Conservation (phyloP, 2,329 filamentous ascomycete genomes). For the Balansia obtecta region DNA sequence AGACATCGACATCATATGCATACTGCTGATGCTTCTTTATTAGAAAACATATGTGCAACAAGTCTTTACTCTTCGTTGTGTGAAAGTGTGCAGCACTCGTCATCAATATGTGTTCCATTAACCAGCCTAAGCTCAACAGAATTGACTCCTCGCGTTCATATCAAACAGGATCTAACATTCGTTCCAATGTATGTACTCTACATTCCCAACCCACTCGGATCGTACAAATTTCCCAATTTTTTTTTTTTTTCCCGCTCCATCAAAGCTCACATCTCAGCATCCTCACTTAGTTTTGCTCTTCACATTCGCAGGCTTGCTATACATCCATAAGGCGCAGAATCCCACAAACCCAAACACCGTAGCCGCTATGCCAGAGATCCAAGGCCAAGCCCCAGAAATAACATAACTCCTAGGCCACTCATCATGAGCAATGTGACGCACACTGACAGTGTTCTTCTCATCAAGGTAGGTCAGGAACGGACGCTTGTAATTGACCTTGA, state of each 20-base stretch:
- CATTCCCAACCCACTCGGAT: background rate
- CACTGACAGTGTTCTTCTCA: slow-evolving; percentile 89
- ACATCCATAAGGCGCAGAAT: slow-evolving; percentile 86
- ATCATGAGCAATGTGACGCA: slow-evolving; percentile 93
- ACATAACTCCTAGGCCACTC: slow-evolving; percentile 87
- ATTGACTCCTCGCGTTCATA: background rate
- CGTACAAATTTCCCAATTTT: background rate
- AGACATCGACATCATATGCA: no score
- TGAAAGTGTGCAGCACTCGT: no score
- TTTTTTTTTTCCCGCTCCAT: background rate
- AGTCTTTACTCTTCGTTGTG: no score
- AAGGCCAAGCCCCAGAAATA: slow-evolving; percentile 88
- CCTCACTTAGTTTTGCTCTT: slow-evolving; percentile 20
- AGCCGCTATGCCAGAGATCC: slow-evolving; percentile 77
- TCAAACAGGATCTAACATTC: background rate
- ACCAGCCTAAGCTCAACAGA: background rate
- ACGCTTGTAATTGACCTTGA: slow-evolving; percentile 92
- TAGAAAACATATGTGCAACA: no score
- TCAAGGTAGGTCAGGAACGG: slow-evolving; percentile 82
- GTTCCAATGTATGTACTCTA: background rate
- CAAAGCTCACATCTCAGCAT: background rate
- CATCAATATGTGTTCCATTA: no score
- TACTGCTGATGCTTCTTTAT: no score
- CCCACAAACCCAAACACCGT: slow-evolving; percentile 74
- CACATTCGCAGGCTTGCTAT: slow-evolving; percentile 34